phyloP scores from a whole-genome alignment of 371 early-diverging fungal species.

The Circinella minor region DNA sequence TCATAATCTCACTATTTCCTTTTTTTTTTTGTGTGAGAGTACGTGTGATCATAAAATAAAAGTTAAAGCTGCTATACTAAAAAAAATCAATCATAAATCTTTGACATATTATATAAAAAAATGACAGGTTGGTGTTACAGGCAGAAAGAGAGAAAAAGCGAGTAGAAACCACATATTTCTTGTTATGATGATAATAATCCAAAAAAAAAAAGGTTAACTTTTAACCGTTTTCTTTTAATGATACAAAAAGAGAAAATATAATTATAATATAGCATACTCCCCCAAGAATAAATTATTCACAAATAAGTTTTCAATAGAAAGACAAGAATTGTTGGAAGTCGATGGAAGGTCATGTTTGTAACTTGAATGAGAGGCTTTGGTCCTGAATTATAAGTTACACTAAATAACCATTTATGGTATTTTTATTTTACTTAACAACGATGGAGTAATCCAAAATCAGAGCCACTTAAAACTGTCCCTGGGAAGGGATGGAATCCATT shows the following conservation, averaged over 20 bases:
- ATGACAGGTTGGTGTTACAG: too few species aligned
- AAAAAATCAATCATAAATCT: too few species aligned
- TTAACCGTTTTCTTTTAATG: not conserved
- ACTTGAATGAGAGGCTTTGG: not conserved
- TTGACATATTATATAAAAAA: too few species aligned
- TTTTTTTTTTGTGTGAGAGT: too few species aligned
- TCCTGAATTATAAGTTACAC: not conserved
- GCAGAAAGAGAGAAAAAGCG: too few species aligned
- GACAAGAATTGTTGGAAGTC: slow-evolving; percentile 8
- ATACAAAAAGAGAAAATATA: not conserved
- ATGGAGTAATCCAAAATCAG: not conserved
- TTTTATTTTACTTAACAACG: not conserved
- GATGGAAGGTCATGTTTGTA: not conserved
- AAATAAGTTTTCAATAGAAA: not conserved
- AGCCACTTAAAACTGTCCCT: not conserved
- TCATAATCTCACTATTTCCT: too few species aligned
- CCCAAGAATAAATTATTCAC: not conserved
- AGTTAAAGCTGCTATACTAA: too few species aligned
- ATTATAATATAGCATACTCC: too few species aligned
- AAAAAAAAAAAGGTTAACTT: too few species aligned
- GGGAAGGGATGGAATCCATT: slow-evolving; percentile 2
- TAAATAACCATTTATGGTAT: not conserved
- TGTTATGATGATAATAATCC: too few species aligned
- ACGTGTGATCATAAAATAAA: too few species aligned
- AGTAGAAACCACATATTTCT: too few species aligned